Evolutionary conservation across 306 rosid genomes (phyloP).

Genomic region (Fagus crenata): DNA sequence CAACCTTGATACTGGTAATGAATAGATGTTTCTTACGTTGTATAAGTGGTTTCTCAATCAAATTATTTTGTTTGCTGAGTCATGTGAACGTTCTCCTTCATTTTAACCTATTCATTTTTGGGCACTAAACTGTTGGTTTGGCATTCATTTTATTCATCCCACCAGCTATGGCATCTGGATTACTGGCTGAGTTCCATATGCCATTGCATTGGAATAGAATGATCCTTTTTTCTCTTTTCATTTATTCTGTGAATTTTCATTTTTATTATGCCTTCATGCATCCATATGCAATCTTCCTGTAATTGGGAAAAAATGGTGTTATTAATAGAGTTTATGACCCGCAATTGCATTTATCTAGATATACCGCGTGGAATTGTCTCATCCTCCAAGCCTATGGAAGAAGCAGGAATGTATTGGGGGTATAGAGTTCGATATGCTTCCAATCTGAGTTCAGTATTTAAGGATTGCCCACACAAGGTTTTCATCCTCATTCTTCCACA

Average conservation of each 20-base stretch:
- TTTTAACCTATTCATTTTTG: not conserved
- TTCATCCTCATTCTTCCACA: slow-evolving; percentile 16
- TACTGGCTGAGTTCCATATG: not conserved
- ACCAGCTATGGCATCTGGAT: not conserved
- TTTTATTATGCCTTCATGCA: slow-evolving; percentile 3
- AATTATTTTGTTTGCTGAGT: slow-evolving; percentile 9
- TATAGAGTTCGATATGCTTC: slow-evolving; percentile 92
- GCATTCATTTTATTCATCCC: not conserved
- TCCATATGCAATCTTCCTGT: not conserved
- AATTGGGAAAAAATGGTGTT: not conserved
- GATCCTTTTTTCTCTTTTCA: not conserved
- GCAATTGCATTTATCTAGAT: slow-evolving; percentile 48
- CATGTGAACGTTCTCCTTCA: not conserved
- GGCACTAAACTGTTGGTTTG: not conserved
- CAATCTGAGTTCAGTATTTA: slow-evolving; percentile 63
- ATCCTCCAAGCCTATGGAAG: slow-evolving; percentile 79
- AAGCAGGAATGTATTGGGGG: slow-evolving; percentile 84
- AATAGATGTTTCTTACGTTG: slow-evolving; percentile 3
- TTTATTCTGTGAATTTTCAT: not conserved
- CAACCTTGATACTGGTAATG: slow-evolving; percentile 70
- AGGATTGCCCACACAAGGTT: slow-evolving; percentile 69
- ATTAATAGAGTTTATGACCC: slow-evolving; percentile 19
- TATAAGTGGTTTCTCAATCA: slow-evolving; percentile 13
- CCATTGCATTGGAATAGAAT: not conserved
- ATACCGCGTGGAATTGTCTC: slow-evolving; percentile 59